Percentiles rank a stretch among this genome's conserved stretches.
These are phyloP conservation scores for Calocybe gambosa DNA, from an alignment of 1,284 basidiomycete species.

Conservation along the genomic window DNA sequence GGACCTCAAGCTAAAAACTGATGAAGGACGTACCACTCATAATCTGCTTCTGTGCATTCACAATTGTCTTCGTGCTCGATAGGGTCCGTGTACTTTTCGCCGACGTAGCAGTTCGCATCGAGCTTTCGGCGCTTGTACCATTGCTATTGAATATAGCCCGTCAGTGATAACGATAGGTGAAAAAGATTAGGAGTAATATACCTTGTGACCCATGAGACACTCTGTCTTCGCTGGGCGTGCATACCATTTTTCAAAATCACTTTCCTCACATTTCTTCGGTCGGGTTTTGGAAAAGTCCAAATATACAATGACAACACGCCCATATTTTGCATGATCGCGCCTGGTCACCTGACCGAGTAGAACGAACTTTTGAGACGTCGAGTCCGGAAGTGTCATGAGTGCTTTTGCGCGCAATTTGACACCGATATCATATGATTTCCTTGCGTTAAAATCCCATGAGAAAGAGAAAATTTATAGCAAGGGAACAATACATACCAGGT, in stretches of 20 bases:
- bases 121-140: constrained; percentile 87
- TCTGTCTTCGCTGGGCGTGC: constrained; percentile 62
- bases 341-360: constrained; percentile 74
- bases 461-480: neutral
- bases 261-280: constrained; percentile 62
- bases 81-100: constrained; percentile 85
- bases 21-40: constrained; percentile 74
- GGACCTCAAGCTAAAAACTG: neutral
- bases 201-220: constrained; percentile 95
- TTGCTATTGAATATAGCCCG: constrained; percentile 50
- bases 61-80: constrained; percentile 81
- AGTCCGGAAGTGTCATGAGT: constrained; percentile 84
- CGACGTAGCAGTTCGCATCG: constrained; percentile 87
- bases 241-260: constrained; percentile 89
- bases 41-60: constrained; percentile 82
- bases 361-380: constrained; percentile 90
- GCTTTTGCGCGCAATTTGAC: constrained; percentile 69
- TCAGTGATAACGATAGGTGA: neutral
- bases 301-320: constrained; percentile 69
- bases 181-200: constrained; percentile 25
- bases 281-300: constrained; percentile 81
- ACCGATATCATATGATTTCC: constrained; percentile 69
- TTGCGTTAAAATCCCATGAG: constrained; percentile 23
- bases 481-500: constrained; percentile 58
- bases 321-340: constrained; percentile 49